Conservation (phyloP, 306 rosid species). For the Prinsepia uniflora region DNA sequence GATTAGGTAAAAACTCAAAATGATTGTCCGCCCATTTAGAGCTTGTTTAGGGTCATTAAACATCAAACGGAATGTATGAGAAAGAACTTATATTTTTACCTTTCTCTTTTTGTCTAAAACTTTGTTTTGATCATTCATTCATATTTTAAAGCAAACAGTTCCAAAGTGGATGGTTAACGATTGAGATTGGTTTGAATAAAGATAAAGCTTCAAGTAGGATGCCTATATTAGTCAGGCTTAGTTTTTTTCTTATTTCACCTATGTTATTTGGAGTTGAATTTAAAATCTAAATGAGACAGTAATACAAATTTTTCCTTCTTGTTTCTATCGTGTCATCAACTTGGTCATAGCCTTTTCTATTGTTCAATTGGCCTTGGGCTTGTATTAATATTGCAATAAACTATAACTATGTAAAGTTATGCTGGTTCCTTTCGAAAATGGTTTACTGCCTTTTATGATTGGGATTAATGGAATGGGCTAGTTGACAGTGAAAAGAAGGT, state of each 20-base stretch:
- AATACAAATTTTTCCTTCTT: neutral
- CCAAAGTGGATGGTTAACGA: neutral
- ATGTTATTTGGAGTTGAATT: neutral
- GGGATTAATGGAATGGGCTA: neutral
- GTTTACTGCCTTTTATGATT: neutral
- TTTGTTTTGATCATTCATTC: conserved; percentile 1
- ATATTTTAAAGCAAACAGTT: neutral
- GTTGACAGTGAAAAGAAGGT: neutral
- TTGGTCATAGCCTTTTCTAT: neutral
- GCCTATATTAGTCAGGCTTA: neutral
- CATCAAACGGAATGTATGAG: neutral
- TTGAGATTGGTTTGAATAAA: neutral
- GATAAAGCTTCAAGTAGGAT: neutral
- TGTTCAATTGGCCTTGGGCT: neutral
- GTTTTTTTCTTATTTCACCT: neutral
- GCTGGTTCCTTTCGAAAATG: neutral
- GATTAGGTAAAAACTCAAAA: neutral
- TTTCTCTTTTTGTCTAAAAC: too few relatives aligned
- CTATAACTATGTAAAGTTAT: neutral
- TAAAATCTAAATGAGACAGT: neutral
- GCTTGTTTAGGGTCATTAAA: neutral
- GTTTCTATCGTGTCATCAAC: neutral
- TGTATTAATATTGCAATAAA: neutral
- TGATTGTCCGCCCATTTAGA: neutral
- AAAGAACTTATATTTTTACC: neutral